phyloP scores from a whole-genome alignment of 345 rosid species.

The Orychophragmus violaceus region DNA sequence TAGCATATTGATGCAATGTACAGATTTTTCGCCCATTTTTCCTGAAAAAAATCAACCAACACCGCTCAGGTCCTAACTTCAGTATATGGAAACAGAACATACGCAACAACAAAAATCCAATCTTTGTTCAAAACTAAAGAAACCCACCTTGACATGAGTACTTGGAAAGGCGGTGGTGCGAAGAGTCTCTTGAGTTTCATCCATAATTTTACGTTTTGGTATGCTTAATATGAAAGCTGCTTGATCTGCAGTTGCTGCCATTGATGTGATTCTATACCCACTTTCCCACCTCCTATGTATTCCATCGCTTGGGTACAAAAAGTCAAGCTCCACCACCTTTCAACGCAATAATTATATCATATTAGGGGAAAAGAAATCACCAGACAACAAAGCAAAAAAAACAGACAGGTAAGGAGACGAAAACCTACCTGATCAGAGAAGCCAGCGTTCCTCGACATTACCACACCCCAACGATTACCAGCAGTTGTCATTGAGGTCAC shows the following conservation, averaged over 20 bases:
- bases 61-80: background rate
- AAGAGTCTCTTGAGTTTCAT: constrained; percentile 97
- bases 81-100: constrained; percentile 1
- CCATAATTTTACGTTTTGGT: constrained; percentile 58
- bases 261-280: constrained; percentile 86
- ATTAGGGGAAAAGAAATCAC: background rate
- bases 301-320: constrained; percentile 96
- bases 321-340: constrained; percentile 96
- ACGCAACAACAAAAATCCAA: background rate
- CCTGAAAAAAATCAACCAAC: constrained; percentile 44
- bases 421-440: constrained; percentile 63
- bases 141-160: constrained; percentile 78
- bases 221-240: constrained; percentile 88
- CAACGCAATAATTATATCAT: background rate
- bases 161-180: constrained; percentile 87
- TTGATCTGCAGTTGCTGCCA: constrained; percentile 91
- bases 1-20: constrained; percentile 80
- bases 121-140: background rate
- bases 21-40: constrained; percentile 85
- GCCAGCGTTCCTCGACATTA: constrained; percentile 94
- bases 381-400: background rate
- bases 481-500: constrained; percentile 95
- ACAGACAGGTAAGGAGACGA: background rate
- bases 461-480: constrained; percentile 86
- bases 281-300: constrained; percentile 84